Conservation (phyloP, 2,329 filamentous ascomycete genomes). For the Hirsutella minnesotensis region DNA sequence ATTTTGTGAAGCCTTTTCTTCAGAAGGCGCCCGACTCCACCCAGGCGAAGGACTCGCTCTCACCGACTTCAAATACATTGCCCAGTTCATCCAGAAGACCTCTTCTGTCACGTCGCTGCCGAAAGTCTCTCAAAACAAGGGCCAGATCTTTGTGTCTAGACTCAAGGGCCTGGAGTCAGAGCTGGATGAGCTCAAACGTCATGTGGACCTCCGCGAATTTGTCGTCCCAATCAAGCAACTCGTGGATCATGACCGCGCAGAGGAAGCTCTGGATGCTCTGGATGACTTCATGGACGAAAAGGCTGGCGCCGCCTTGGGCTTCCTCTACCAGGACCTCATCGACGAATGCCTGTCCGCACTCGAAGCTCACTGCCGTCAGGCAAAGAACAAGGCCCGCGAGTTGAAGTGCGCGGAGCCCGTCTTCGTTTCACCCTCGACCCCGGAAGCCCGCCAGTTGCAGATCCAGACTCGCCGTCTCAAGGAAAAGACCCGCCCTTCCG, state of each 20-base stretch:
- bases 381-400: not conserved
- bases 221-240: not conserved
- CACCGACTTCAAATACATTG: no score
- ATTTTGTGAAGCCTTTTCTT: no score
- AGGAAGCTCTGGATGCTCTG: not conserved
- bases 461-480: not conserved
- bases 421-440: not conserved
- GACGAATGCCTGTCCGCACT: not conserved
- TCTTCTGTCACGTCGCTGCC: not conserved
- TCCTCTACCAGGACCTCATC: not conserved
- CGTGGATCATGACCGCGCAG: not conserved
- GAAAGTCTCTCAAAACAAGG: not conserved
- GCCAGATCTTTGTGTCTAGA: not conserved
- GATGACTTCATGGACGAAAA: not conserved
- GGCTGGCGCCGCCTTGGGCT: not conserved
- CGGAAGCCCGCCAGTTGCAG: not conserved
- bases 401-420: not conserved
- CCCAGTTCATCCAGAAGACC: not conserved
- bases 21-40: no score
- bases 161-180: not conserved
- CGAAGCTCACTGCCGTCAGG: not conserved
- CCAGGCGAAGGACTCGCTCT: no score
- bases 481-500: not conserved
- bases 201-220: not conserved
- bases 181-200: not conserved